phyloP scores from a whole-genome alignment of 352 stramenopile genomes.

The Globisporangium megalacanthum region DNA sequence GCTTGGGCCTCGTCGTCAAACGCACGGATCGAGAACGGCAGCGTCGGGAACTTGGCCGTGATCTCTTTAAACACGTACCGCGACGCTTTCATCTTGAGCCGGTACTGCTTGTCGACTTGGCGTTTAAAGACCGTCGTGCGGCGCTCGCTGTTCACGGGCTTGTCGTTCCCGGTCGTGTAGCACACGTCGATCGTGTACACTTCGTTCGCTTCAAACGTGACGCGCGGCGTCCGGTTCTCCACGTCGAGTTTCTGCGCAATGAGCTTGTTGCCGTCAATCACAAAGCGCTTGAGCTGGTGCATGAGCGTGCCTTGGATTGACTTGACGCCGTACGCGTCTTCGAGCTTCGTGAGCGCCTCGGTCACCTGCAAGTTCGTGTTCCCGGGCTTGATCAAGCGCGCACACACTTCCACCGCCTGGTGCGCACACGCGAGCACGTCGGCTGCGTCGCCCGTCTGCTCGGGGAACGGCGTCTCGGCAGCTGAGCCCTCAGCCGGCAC shows the following conservation, averaged over 20 bases:
- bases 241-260: constrained; percentile 91
- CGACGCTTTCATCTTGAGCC: constrained; percentile 93
- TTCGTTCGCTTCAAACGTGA: constrained; percentile 95
- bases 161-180: constrained; percentile 97
- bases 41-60: constrained; percentile 97
- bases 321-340: constrained; percentile 95
- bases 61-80: constrained; percentile 97
- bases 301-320: constrained; percentile 97
- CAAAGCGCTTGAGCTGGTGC: constrained; percentile 99
- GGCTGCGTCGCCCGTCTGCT: constrained; percentile 69
- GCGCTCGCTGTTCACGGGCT: constrained; percentile 84
- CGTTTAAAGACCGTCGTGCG: constrained; percentile 99
- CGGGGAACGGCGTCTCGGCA: constrained; percentile 45
- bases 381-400: constrained; percentile 95
- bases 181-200: constrained; percentile 99
- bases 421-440: constrained; percentile 97
- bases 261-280: constrained; percentile 98
- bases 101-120: constrained; percentile 98
- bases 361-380: constrained; percentile 96
- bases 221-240: constrained; percentile 81
- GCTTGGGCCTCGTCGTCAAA: constrained; percentile 95
- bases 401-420: constrained; percentile 96
- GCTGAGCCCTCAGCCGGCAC: constrained; percentile 82
- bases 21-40: constrained; percentile 97
- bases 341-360: constrained; percentile 93